Evolutionary conservation across 2,329 filamentous ascomycete genomes (phyloP).

Genomic region (Aspergillus sp.): DNA sequence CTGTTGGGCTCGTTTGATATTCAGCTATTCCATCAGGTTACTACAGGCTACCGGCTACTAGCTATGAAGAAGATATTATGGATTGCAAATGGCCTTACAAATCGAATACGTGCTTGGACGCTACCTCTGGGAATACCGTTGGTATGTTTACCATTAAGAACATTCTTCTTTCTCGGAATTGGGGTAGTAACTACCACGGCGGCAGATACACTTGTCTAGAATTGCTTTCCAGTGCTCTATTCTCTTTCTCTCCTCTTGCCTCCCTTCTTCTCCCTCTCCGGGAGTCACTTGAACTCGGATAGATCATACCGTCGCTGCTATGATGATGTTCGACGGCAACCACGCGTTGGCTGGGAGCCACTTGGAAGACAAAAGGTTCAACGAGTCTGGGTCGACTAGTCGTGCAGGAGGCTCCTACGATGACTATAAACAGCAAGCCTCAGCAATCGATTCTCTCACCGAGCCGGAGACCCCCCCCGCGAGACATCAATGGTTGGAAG

Average conservation of each 20-base stretch:
- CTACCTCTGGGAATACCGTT: too few species aligned
- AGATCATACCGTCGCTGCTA: not conserved
- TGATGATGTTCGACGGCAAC: not conserved
- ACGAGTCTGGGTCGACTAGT: not conserved
- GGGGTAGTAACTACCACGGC: too few species aligned
- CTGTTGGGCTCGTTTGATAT: too few species aligned
- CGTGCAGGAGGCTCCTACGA: not conserved
- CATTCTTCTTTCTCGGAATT: not conserved
- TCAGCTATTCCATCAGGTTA: too few species aligned
- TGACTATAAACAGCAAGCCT: not conserved
- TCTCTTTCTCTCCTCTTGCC: too few species aligned
- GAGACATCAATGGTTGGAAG: not conserved
- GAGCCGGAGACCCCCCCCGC: constrained; percentile 3
- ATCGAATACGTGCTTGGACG: not conserved
- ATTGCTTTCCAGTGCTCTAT: too few species aligned
- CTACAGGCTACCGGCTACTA: too few species aligned
- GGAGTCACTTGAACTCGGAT: too few species aligned
- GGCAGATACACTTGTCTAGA: too few species aligned
- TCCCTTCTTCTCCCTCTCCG: too few species aligned
- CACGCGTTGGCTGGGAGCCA: too few species aligned
- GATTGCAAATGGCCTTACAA: not conserved
- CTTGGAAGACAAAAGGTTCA: not conserved
- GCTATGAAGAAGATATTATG: too few species aligned
- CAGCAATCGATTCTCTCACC: not conserved
- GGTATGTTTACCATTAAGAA: not conserved